Percentiles rank a stretch among this genome's conserved stretches.
These are phyloP conservation scores for Oryza officinalis DNA, from an alignment of 176 grass and related monocot genomes.

Conservation along the genomic window DNA sequence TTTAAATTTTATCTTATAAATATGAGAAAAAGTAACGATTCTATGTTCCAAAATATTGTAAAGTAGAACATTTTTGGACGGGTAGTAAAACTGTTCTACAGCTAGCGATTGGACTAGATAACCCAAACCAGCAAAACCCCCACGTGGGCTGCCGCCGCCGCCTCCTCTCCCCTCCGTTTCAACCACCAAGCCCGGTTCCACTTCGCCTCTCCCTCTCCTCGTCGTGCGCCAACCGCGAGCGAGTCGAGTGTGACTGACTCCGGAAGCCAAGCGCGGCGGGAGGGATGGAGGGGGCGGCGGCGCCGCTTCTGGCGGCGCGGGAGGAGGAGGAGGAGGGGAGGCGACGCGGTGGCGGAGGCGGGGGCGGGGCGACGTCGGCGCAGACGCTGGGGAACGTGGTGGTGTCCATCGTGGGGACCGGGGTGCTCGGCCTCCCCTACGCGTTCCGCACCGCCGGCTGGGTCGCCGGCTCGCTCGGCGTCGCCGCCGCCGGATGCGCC, in stretches of 20 bases:
- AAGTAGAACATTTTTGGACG: too few species aligned
- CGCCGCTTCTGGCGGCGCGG: slow-evolving; percentile 34
- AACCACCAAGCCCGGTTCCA: not conserved
- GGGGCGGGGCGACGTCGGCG: slow-evolving; percentile 44
- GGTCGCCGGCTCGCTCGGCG: slow-evolving; percentile 66
- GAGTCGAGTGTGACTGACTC: too few species aligned
- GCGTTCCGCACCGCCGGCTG: slow-evolving; percentile 80
- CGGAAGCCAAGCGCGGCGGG: not conserved
- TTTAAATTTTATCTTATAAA: too few species aligned
- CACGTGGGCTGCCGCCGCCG: too few species aligned
- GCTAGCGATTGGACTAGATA: too few species aligned
- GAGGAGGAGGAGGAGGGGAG: not conserved
- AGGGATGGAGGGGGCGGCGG: not conserved
- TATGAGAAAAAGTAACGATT: too few species aligned
- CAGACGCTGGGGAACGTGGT: slow-evolving; percentile 90
- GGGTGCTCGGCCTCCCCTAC: slow-evolving; percentile 87
- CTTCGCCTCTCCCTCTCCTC: too few species aligned
- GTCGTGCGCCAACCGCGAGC: too few species aligned
- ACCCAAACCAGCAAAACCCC: too few species aligned
- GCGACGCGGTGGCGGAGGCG: not conserved
- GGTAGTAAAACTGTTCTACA: too few species aligned
- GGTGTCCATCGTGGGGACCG: slow-evolving; percentile 88
- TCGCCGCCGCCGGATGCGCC: slow-evolving; percentile 53
- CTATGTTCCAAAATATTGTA: too few species aligned
- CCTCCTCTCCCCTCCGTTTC: too few species aligned